A percentile compares a stretch with the other conserved stretches of the same genome.
Evolutionary conservation across 106 monocot genomes (phyloP).

Genomic region (Phalaenopsis aphrodite): DNA sequence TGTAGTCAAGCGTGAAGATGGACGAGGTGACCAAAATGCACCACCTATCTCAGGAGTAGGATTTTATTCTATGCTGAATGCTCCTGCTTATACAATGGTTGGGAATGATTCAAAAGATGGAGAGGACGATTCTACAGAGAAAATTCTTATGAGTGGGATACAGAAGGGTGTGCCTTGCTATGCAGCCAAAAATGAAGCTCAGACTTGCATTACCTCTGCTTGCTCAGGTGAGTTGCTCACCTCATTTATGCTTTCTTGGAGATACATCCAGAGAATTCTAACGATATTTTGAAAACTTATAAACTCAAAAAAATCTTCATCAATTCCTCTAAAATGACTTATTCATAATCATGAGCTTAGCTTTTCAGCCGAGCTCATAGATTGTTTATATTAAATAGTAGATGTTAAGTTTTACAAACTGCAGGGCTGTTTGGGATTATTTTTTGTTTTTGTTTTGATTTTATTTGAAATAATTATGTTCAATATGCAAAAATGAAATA

Average conservation of each 20-base stretch:
- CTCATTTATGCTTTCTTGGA: neutral
- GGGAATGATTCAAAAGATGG: constrained; percentile 6
- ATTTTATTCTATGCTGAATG: neutral
- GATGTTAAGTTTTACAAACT: no score
- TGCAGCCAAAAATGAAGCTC: constrained; percentile 16
- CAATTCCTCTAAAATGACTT: neutral
- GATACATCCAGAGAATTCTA: neutral
- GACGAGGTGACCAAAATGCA: neutral
- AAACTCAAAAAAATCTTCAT: neutral
- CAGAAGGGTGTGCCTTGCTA: constrained; percentile 15
- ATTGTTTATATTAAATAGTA: no score
- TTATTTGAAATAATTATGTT: no score
- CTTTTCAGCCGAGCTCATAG: neutral
- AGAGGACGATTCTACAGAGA: constrained; percentile 16
- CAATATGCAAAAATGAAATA: no score
- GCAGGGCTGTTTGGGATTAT: no score
- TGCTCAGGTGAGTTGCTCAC: constrained; percentile 19
- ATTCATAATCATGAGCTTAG: neutral
- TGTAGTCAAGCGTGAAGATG: constrained; percentile 8
- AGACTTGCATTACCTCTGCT: constrained; percentile 16
- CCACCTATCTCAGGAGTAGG: neutral
- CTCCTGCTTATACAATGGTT: neutral
- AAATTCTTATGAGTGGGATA: constrained; percentile 24
- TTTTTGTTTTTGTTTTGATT: no score
- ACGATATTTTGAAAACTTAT: neutral